A percentile compares a stretch with the other conserved stretches of the same genome.
phyloP scores from a whole-genome alignment of 164 flowering plant species.

The Sedum album region DNA sequence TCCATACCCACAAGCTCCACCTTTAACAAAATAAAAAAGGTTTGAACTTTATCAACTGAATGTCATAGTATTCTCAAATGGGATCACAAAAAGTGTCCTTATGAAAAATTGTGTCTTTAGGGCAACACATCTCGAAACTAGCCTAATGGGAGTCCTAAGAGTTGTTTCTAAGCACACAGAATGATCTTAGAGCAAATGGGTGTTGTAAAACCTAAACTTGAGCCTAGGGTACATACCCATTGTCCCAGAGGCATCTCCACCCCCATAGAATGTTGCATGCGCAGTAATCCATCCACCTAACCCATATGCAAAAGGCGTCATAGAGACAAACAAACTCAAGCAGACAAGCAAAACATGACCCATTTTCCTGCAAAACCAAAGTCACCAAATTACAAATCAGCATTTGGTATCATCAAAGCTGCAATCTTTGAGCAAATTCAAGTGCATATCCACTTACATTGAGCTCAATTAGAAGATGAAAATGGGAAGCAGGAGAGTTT shows the following conservation, averaged over 20 bases:
- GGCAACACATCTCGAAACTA: background rate
- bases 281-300: background rate
- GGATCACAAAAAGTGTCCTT: background rate
- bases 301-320: background rate
- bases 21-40: background rate
- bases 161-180: no score
- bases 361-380: background rate
- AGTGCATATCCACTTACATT: background rate
- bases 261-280: background rate
- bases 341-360: background rate
- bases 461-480: background rate
- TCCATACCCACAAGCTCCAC: constrained; percentile 5
- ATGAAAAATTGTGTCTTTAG: background rate
- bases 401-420: background rate
- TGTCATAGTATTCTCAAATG: background rate
- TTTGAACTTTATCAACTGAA: background rate
- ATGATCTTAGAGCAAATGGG: background rate
- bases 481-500: background rate
- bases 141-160: background rate
- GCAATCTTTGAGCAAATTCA: background rate
- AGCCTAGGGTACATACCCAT: background rate
- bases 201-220: background rate
- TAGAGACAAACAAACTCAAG: background rate
- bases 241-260: background rate
- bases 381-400: background rate